Base-by-base conservation (phyloP, 805 yeast genomes). In the Ogataea populi-albae region DNA sequence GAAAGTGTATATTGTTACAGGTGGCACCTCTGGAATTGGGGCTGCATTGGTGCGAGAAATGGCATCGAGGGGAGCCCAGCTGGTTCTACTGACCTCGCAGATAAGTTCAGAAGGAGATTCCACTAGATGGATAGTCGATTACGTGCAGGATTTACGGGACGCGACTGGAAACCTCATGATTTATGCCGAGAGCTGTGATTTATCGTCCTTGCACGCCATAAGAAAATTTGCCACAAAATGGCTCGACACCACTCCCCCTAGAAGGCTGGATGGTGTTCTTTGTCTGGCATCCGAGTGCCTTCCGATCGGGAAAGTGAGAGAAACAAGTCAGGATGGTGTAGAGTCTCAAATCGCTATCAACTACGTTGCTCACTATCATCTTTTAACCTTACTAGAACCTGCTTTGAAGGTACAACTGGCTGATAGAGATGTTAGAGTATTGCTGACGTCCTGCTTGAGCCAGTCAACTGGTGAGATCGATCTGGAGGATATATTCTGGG, bases 1-100 rank as follows among this genome's bases (percentile, higher is more conserved):
- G 1, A 79, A 80, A 52, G 98, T 89, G 4, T 83, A 70, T 50
- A 66, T 85, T 15, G 69, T 86, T 5, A 83, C 93, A 0, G 98
- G 98, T n/a, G 98, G 95, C 2, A 91, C 98, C 0, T 73, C 94
- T 1, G 97, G 98, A 0, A 57, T 87, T 41, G 98, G 98, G 1
- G 82, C 91, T 0, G 73, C 76, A 3, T 72, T 85, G 4, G 93
- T 77, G 0, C 67, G 70, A 23, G 88, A 88, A 21, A 57, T 93
- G 50, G 97, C 97, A 0, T 37, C 47, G 0, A 62, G 76, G 33
- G 98, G 98, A 3, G 97, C 98, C 0, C 98, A 93, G 56, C 50
- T 91, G 33, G 75, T 93, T 21, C 54, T 91, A 29, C 81, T 85
- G 23, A 65, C 91, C 26, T 70, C 79, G 4, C 59, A 71, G 14